Base-by-base conservation (phyloP, 768 basidiomycete genomes). In the Asterophora parasitica region DNA sequence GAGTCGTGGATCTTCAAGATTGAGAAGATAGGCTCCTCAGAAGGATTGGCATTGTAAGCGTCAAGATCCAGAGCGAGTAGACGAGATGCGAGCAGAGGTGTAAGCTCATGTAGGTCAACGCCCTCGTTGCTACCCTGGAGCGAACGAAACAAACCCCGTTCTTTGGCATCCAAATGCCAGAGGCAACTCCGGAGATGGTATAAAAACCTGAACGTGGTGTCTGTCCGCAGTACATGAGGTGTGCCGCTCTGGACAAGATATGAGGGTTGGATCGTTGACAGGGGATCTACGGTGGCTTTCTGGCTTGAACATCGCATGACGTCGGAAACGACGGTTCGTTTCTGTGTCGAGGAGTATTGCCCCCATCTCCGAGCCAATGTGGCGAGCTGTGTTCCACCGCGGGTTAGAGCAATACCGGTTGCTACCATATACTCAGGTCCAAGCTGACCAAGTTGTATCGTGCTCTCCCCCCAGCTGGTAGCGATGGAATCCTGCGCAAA, bases 221-320 rank as follows among this genome's bases (percentile, higher is more conserved):
- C 83, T 19, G 76, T 77, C 19, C 92, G 85, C 41, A 91, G 61
- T 30, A 72, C 61, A 38, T 85, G 77, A 7, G 88, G 85, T 7
- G 74, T 64, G 4, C 90, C 90, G 37, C 73, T 78, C 59, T 89
- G 89, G 19, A 93, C 79, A 28, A 94, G 74, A 59, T 81, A 90
- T 2, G 90, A 92, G 5, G 89, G 87, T 40, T 92, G 88, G 26
- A 82, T 88, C 27, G 87, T 81, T 16, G 91, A 92, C 11, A 90
- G 71, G 7, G 88, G 86, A 59, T 92, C 88, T 6, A 88, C 71
- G 23, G 80, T 65, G 3, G 78, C 60, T 17, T 72, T 65, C 26
- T 76, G 65, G 23, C 68, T 65, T n/a, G 82, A 81, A 43, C 67
- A 67, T 48, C 65, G 60, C 42, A 88, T 68, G 41, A 85, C 72